These are phyloP conservation scores for Candida pseudoglaebosa DNA, from an alignment of 805 yeast species.

Conservation along the genomic window DNA sequence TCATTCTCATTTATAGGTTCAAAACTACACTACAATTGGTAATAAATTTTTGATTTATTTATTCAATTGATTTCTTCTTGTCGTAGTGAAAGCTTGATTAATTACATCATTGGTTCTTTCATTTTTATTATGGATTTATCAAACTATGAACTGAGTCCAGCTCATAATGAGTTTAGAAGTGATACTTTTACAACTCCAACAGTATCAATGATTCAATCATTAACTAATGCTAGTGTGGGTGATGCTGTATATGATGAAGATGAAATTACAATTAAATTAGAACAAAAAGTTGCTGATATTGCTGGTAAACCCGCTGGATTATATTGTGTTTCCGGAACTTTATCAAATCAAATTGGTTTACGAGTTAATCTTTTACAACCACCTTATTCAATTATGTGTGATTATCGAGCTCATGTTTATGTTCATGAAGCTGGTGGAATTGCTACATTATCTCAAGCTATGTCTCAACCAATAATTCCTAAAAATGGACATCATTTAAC, in stretches of 20 bases:
- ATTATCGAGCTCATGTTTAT: constrained; percentile 33
- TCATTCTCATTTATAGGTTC: no score
- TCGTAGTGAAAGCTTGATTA: no score
- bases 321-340: constrained; percentile 40
- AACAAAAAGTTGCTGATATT: constrained; percentile 28
- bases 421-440: constrained; percentile 41
- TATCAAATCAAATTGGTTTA: constrained; percentile 39
- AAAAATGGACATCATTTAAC: constrained; percentile 33
- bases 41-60: no score
- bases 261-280: constrained; percentile 28
- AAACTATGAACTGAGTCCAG: constrained; percentile 9
- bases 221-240: constrained; percentile 36
- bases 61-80: no score
- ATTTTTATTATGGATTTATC: neutral
- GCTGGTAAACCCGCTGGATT: constrained; percentile 40
- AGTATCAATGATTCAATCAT: constrained; percentile 57
- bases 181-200: constrained; percentile 94
- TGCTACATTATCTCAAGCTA: constrained; percentile 40
- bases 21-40: no score
- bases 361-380: constrained; percentile 39
- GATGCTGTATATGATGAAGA: constrained; percentile 44
- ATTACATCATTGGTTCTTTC: no score
- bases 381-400: constrained; percentile 38
- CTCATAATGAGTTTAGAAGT: constrained; percentile 44
- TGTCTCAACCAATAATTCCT: constrained; percentile 37